Evolutionary conservation across 164 flowering plant genomes (phyloP).

Genomic region (Warburgia ugandensis): DNA sequence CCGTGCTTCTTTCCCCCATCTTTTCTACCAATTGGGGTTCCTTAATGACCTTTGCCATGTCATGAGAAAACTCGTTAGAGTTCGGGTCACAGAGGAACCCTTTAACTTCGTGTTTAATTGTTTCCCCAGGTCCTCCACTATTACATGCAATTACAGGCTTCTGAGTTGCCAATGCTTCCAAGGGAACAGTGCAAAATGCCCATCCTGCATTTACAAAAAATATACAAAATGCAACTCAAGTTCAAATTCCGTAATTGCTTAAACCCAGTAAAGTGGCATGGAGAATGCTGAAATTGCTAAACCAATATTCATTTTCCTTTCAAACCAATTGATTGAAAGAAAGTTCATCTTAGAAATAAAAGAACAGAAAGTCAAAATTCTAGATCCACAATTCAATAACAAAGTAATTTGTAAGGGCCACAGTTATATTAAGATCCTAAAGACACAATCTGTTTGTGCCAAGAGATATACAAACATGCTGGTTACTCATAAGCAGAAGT

Average conservation of each 20-base stretch:
- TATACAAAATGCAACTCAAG: too few species aligned
- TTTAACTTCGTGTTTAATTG: conserved; percentile 57
- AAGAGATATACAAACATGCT: conserved; percentile 22
- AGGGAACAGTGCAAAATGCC: conserved; percentile 89
- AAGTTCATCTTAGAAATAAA: conserved; percentile 53
- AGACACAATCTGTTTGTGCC: conserved; percentile 13
- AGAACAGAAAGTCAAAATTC: not conserved
- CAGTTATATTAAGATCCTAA: too few species aligned
- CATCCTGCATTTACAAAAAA: too few species aligned
- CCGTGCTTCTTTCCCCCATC: conserved; percentile 71
- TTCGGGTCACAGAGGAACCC: conserved; percentile 84
- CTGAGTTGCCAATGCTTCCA: conserved; percentile 95
- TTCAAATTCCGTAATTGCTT: too few species aligned
- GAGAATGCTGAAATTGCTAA: conserved; percentile 85
- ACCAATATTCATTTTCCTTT: conserved; percentile 80
- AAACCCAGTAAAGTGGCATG: too few species aligned
- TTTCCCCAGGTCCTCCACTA: conserved; percentile 94
- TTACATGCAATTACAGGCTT: conserved; percentile 96
- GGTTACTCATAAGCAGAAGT: conserved; percentile 60
- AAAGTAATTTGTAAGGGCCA: too few species aligned
- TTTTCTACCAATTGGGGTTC: conserved; percentile 46
- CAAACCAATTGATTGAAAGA: conserved; percentile 84
- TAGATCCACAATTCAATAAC: conserved; percentile 7
- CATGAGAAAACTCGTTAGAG: conserved; percentile 51
- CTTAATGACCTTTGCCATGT: conserved; percentile 61